Conservation (phyloP, 495 filamentous ascomycete species). For the Parathielavia appendiculata region DNA sequence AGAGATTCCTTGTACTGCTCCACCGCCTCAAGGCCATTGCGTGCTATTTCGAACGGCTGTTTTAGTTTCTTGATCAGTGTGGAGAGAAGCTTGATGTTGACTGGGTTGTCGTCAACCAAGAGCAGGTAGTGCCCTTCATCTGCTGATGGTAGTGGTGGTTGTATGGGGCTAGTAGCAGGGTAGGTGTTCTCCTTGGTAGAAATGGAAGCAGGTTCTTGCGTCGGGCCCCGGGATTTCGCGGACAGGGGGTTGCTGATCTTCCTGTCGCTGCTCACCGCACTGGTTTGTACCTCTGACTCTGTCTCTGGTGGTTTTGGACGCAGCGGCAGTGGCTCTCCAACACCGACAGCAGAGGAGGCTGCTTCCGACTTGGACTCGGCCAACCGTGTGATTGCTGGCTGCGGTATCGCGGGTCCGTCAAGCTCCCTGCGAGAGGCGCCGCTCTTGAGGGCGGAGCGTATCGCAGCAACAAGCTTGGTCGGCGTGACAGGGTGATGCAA, state of each 20-base stretch:
- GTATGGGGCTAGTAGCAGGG: neutral
- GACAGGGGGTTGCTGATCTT: too few relatives aligned
- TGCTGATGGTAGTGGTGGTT: neutral
- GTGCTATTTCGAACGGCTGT: constrained; percentile 36
- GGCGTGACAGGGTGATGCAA: constrained; percentile 26
- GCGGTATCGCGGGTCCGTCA: neutral
- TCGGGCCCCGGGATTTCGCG: constrained; percentile 22
- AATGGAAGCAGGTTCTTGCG: too few relatives aligned
- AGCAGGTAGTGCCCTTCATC: constrained; percentile 40
- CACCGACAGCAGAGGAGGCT: too few relatives aligned
- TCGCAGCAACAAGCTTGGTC: constrained; percentile 18
- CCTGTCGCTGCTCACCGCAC: too few relatives aligned
- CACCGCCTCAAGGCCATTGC: constrained; percentile 43
- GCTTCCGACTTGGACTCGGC: too few relatives aligned
- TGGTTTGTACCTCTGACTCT: too few relatives aligned
- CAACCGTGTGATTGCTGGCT: too few relatives aligned
- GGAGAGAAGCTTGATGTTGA: constrained; percentile 66
- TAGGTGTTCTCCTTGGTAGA: too few relatives aligned
- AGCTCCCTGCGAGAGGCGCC: neutral
- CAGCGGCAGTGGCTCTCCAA: too few relatives aligned
- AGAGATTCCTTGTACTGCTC: constrained; percentile 32
- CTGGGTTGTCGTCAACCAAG: constrained; percentile 70
- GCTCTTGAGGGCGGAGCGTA: neutral
- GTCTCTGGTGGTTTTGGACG: too few relatives aligned
- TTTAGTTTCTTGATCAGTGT: constrained; percentile 53